Conservation (phyloP, 2,329 filamentous ascomycete genomes). For the Ophiocordyceps unilateralis region DNA sequence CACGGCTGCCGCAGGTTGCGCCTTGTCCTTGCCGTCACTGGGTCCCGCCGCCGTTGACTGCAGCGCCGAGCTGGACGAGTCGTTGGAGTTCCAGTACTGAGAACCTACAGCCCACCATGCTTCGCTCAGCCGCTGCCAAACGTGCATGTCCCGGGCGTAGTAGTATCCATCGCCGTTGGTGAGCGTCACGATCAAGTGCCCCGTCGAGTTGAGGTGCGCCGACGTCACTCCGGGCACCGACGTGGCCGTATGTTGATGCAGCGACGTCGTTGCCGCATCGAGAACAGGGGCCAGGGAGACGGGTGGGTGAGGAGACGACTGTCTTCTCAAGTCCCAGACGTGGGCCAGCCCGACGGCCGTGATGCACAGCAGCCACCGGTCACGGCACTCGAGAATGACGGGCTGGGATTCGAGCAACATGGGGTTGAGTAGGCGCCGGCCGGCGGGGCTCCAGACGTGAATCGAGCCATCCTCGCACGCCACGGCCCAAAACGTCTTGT, state of each 20-base stretch:
- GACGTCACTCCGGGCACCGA: conserved; percentile 74
- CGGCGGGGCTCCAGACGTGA: conserved; percentile 84
- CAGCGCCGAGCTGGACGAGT: conserved; percentile 70
- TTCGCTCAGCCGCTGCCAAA: conserved; percentile 92
- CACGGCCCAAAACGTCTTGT: conserved; percentile 77
- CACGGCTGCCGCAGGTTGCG: conserved; percentile 34
- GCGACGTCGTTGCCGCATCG: conserved; percentile 65
- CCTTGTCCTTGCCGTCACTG: conserved; percentile 25
- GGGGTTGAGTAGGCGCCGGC: conserved; percentile 68
- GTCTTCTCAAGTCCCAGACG: conserved; percentile 80
- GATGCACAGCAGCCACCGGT: conserved; percentile 78
- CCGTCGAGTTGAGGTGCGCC: conserved; percentile 76
- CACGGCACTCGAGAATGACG: conserved; percentile 80
- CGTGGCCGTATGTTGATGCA: conserved; percentile 60
- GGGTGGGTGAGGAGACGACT: conserved; percentile 74
- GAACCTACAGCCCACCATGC: conserved; percentile 96
- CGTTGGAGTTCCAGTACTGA: conserved; percentile 98
- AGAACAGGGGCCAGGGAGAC: conserved; percentile 78
- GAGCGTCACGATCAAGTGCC: conserved; percentile 73
- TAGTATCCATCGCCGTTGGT: conserved; percentile 90
- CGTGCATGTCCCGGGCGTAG: conserved; percentile 71
- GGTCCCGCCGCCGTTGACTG: conserved; percentile 52
- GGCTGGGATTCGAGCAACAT: conserved; percentile 82
- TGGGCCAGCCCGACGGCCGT: conserved; percentile 78
- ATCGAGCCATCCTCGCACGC: conserved; percentile 86